A percentile compares a stretch with the other conserved stretches of the same genome.
Evolutionary conservation across 179 eudicot species (phyloP).

Genomic region (Heliamphora pulchella): DNA sequence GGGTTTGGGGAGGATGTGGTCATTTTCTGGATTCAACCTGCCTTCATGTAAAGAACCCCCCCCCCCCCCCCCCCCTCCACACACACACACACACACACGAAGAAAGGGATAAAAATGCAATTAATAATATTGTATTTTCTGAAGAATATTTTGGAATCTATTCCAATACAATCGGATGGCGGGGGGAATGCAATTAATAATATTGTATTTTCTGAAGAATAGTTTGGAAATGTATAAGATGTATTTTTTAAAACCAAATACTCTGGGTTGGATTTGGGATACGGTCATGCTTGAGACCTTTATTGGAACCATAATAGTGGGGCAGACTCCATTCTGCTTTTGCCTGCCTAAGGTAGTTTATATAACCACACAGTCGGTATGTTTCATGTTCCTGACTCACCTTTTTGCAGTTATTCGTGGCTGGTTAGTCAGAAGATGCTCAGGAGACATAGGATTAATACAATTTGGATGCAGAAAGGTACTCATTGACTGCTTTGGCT

Average conservation of each 20-base stretch:
- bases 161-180: too few species aligned
- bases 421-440: slow-evolving; percentile 91
- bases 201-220: not conserved
- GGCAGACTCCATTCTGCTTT: slow-evolving; percentile 3
- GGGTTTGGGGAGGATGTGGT: slow-evolving; percentile 5
- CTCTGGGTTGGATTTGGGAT: not conserved
- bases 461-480: slow-evolving; percentile 64
- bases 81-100: too few species aligned
- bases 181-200: not conserved
- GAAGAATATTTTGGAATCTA: too few species aligned
- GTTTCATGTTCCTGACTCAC: slow-evolving; percentile 10
- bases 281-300: not conserved
- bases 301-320: not conserved
- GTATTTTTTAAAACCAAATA: not conserved
- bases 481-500: slow-evolving; percentile 10
- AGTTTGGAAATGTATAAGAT: not conserved
- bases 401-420: slow-evolving; percentile 70
- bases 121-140: not conserved
- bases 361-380: not conserved
- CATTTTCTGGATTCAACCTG: not conserved
- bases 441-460: slow-evolving; percentile 73
- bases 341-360: not conserved
- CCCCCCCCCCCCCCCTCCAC: too few species aligned
- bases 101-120: not conserved
- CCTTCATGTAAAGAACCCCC: too few species aligned